Evolutionary conservation across 768 basidiomycete species (phyloP), one percentile per base, ranked within the genome.

Genomic region (Boletellus ananas): DNA sequence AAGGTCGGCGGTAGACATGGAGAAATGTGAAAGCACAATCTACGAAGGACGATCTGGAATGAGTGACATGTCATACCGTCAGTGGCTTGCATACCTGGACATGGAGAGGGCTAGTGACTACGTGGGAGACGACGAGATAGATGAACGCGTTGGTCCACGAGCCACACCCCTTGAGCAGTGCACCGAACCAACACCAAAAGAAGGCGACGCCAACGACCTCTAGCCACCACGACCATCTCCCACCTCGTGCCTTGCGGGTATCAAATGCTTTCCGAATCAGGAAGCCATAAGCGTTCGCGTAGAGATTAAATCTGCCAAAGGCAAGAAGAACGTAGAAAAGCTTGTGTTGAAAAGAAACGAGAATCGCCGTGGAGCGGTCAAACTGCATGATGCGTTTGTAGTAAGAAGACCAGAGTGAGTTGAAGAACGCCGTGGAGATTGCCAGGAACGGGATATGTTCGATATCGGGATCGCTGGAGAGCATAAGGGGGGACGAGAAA

Each of bases 11-110:
- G 94, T 94, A 12, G 95, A 93, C 75, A 94, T 92, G 43, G 91
- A 87, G 67, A 94, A 99, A 73, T 99, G 96, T 8, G 96, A 99
- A 23, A 98, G 81, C 1, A 97, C 94, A 59, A 99, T 98, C 86
- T 87, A 58, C 16, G 21, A 27, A 39, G 36, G 29, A 37, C 17
- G 33, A 29, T 2, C 8, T 27, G 57, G 14, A 33, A 45, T 63
- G 36, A 63, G 45, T 16, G 16, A 20, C 3, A 33, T 45, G 10
- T 4, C 12, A 20, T 18, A 21, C 23, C 14, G 20, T 23, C n/a
- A 1, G 10, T 27, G 27, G 55, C 39, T 46, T 38, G 70, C 76
- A 50, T 60, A 89, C 95, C 81, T 97, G 96, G 29, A 98, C 81
- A 63, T 99, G 96, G 20, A 99, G 76, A 6, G 96, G 96, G 61